These are phyloP conservation scores for Alternaria alternata DNA, from an alignment of 2,329 filamentous ascomycete genomes.

Conservation along the genomic window DNA sequence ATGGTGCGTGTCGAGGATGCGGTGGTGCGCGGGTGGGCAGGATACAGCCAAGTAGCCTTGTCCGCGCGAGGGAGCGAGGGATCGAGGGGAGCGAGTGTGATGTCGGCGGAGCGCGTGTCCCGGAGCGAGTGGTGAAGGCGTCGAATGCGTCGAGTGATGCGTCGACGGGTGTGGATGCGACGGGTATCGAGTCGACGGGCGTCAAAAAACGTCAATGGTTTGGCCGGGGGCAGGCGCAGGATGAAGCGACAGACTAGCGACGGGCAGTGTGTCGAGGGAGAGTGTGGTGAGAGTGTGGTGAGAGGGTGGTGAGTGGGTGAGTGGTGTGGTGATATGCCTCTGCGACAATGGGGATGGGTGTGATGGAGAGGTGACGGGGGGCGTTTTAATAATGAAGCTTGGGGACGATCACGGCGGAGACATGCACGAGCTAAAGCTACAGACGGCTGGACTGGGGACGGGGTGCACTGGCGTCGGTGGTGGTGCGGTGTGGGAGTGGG, in stretches of 20 bases:
- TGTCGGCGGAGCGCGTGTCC: constrained; percentile 7
- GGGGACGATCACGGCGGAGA: constrained; percentile 20
- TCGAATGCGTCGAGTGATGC: constrained; percentile 4
- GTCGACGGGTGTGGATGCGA: constrained; percentile 11
- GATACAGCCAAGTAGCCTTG: constrained; percentile 25
- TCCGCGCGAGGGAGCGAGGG: background rate
- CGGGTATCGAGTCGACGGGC: too few species aligned
- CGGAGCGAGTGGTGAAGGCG: constrained; percentile 15
- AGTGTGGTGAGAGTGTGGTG: too few species aligned
- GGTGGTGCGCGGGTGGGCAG: constrained; percentile 1
- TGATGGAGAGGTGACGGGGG: background rate
- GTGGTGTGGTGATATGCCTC: too few species aligned
- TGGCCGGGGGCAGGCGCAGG: background rate
- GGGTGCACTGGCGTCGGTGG: constrained; percentile 8
- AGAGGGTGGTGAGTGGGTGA: too few species aligned
- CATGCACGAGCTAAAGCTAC: constrained; percentile 15
- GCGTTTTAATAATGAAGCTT: constrained; percentile 29
- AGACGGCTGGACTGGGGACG: constrained; percentile 19
- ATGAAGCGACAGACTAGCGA: constrained; percentile 21
- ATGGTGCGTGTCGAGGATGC: background rate
- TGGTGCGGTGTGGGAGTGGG: constrained; percentile 9
- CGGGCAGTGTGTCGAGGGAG: background rate
- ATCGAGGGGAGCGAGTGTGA: background rate
- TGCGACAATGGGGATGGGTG: background rate
- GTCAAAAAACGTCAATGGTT: too few species aligned